These are phyloP conservation scores for Eremochloa ophiuroides DNA, from an alignment of 176 grass and related monocot genomes.

Conservation along the genomic window DNA sequence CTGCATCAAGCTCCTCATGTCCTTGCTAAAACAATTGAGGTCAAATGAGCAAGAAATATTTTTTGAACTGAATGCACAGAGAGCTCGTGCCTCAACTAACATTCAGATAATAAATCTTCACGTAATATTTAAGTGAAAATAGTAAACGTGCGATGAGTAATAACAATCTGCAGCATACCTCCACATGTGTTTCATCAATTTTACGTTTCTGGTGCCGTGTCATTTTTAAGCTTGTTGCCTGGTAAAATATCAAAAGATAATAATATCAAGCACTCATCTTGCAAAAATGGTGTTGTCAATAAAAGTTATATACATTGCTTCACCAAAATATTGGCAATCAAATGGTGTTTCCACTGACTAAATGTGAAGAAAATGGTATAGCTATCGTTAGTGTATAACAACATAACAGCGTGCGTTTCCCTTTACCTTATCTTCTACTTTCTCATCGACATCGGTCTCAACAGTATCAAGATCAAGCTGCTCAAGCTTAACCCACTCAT, in stretches of 20 bases:
- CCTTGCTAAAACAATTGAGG: constrained; percentile 50
- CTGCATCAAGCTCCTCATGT: constrained; percentile 94
- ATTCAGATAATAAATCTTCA: constrained; percentile 16
- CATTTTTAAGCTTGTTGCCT: constrained; percentile 99
- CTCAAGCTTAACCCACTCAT: constrained; percentile 98
- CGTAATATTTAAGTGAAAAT: background rate
- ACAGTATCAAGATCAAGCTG: constrained; percentile 94
- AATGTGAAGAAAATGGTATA: background rate
- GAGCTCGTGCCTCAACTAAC: background rate
- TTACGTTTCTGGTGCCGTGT: constrained; percentile 93
- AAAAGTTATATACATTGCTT: background rate
- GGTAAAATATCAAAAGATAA: constrained; percentile 31
- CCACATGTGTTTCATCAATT: constrained; percentile 98
- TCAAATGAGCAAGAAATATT: background rate
- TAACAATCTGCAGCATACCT: constrained; percentile 56
- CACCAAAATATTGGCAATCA: background rate
- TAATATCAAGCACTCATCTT: background rate
- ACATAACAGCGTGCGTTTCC: constrained; percentile 6
- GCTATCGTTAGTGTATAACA: background rate
- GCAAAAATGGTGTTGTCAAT: background rate
- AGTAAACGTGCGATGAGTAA: background rate
- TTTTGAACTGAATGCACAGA: background rate
- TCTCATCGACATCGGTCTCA: constrained; percentile 91
- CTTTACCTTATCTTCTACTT: constrained; percentile 92
- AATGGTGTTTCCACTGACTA: background rate